Evolutionary conservation across 2,329 filamentous ascomycete species (phyloP), one percentile per base, ranked within the genome.

Genomic region (Scedosporium dehoogii): DNA sequence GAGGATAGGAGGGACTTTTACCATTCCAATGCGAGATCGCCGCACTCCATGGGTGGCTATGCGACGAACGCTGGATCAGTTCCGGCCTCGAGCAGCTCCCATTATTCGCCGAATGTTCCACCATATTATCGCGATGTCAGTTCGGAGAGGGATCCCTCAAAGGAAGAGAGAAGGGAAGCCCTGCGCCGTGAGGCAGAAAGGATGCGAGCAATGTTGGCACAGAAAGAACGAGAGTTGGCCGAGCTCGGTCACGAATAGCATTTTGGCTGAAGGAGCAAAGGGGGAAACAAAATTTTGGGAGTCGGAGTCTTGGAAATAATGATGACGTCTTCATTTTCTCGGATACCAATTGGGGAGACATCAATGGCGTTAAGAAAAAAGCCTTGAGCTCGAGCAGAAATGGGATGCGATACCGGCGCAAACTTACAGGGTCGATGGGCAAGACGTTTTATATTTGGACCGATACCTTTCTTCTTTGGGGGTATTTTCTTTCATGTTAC

Each of bases 201-300:
- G 60, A 94, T 94, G 85, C 82, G 89, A 44, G 84, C 87, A 71
- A 78, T 88, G 72, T 77, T 92, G 33, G 81, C 85, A 9, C 87
- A 84, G 12, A 92, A 92, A 69, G 89, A 92, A 73, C 80, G 85
- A 57, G 89, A 92, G 69, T 75, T 92, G 63, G 86, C 86, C 4
- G 74, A 75, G 58, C 65, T 77, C 59, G 61, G 61, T 38, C 16
- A 60, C 3, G 18, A 62, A 38, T 29, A 58, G 25, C 12, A 21
- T n/a, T 58, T n/a, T 6, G 14, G 51, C 25, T 10, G 10, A 9
- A 33, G 9, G 55, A 33, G 23, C 9, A 33, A 12, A 58, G 57
- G 38, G 21, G 38, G 10, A 23, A 42, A 25, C 4, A 16, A 59
- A 59, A 12, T 14, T 10, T 10, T 27, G 6, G 51, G 51, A 55